Evolutionary conservation across 768 basidiomycete species (phyloP), one percentile per base, ranked within the genome.

Genomic region (Leccinum imitatum): DNA sequence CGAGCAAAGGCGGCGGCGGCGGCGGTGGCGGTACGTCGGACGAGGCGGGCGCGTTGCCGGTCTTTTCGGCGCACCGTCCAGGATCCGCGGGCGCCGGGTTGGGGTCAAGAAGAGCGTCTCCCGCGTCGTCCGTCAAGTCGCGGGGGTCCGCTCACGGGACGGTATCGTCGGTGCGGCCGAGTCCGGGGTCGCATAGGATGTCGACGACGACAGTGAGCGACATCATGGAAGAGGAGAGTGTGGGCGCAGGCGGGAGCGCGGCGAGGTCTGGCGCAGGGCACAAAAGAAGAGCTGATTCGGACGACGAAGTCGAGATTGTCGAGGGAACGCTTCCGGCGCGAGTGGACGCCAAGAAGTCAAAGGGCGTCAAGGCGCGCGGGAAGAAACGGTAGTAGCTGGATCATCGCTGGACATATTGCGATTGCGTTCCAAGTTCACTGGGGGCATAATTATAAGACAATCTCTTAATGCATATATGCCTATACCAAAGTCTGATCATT

Each of bases 271-370:
- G 48, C 3, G 47, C 37, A 35, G 50, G 60, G 17, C 51, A 15
- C 11, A 91, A 90, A 70, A 79, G 89, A 21, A 87, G 84, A 70
- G 75, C 78, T 4, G 57, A 62, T 23, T 80, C 80, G 55, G 85
- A 86, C 51, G 84, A 86, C 59, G 86, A 87, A 25, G 70, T 83
- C 15, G 82, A 84, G 58, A 78, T 82, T 58, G 66, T 83, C 3
- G 81, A 84, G 41, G 83, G 80, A 0, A 76, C 83, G 10, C 61
- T 77, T 8, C 58, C 69, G 58, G 76, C 73, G 60, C 80, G 76
- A 65, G 65, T 70, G 50, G 79, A 65, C 63, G 61, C 54, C 65
- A 81, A 75, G 67, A 74, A 73, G 50, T 17, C 53, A 19, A 69
- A 69, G 31, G 50, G 6, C 10, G 57, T 71, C 6, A 83, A 77